phyloP scores from a whole-genome alignment of 2,329 filamentous ascomycete genomes.

The Emmonsia crescens region DNA sequence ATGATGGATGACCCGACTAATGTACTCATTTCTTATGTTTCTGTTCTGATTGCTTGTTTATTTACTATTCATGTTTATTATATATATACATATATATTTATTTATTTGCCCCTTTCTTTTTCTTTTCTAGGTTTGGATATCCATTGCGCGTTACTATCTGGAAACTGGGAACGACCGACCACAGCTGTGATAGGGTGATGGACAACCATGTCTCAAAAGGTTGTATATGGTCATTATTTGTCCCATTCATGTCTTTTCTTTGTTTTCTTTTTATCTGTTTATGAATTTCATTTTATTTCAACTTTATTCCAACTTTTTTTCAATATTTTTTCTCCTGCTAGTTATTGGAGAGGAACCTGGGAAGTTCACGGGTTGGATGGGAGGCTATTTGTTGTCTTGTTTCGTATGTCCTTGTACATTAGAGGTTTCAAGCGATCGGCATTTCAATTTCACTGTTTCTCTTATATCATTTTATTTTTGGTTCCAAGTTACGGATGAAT shows the following conservation, averaged over 20 bases:
- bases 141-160: not conserved
- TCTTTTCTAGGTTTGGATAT: not conserved
- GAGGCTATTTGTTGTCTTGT: not conserved
- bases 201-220: not conserved
- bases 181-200: not conserved
- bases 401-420: not conserved
- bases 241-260: not conserved
- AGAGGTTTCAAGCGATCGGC: not conserved
- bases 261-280: not conserved
- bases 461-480: not conserved
- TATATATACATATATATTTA: not conserved
- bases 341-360: not conserved
- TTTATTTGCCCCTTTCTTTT: not conserved
- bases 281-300: not conserved
- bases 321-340: not conserved
- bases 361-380: not conserved
- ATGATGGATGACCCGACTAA: not conserved
- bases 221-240: not conserved
- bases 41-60: not conserved
- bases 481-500: not conserved
- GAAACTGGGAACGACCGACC: not conserved
- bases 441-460: not conserved
- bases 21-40: not conserved
- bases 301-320: not conserved
- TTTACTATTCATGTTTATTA: not conserved